Evolutionary conservation across 495 filamentous ascomycete species (phyloP).

Genomic region (Coniosporium apollinis): DNA sequence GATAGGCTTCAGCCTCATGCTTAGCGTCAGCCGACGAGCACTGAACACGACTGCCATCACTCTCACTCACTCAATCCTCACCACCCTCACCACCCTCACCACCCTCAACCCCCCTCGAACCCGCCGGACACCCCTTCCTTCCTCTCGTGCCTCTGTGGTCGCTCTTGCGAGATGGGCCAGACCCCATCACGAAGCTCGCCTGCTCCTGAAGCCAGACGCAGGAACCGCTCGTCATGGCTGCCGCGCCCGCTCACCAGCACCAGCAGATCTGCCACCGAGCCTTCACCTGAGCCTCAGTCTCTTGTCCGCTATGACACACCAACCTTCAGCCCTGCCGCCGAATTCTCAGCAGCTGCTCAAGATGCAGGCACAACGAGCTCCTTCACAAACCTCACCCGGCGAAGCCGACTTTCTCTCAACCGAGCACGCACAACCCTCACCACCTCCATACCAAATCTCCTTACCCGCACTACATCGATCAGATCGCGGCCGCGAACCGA

Average conservation of each 20-base stretch:
- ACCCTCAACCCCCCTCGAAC: constrained; percentile 1
- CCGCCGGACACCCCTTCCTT: constrained; percentile 14
- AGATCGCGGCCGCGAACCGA: background rate
- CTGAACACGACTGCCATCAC: no score
- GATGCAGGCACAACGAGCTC: background rate
- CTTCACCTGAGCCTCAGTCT: background rate
- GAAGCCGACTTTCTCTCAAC: background rate
- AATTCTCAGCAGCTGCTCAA: background rate
- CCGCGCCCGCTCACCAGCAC: no score
- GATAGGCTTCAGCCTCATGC: no score
- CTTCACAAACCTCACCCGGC: background rate
- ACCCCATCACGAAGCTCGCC: no score
- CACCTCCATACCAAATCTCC: constrained; percentile 11
- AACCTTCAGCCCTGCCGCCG: background rate
- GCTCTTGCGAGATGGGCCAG: constrained; percentile 4
- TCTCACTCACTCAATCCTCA: no score
- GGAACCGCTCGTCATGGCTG: no score
- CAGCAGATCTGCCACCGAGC: no score
- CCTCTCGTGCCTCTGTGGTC: constrained; percentile 8
- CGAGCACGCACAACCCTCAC: constrained; percentile 13
- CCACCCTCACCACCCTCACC: no score
- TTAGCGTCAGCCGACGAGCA: no score
- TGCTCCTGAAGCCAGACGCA: no score
- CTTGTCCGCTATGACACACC: background rate
- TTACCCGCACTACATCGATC: constrained; percentile 8